Percentiles rank a stretch among this genome's conserved stretches.
These are phyloP conservation scores for Cryptomeria japonica DNA, from an alignment of 75 land plant genomes.

Conservation along the genomic window DNA sequence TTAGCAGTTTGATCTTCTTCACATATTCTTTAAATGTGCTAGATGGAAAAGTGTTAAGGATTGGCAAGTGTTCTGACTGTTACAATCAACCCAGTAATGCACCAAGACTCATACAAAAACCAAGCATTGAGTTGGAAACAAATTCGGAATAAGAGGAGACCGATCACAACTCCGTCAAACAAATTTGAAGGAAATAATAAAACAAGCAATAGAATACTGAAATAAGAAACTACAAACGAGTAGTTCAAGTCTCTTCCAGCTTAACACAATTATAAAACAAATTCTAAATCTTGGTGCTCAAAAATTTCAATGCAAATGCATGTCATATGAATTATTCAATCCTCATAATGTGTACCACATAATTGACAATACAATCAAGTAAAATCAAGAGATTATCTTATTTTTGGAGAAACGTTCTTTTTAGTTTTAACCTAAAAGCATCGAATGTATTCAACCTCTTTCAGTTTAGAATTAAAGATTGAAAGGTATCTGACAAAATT, in stretches of 20 bases:
- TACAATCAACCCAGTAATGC: not conserved
- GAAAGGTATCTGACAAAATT: no score
- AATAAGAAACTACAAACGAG: no score
- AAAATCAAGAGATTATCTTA: no score
- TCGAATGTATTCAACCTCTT: no score
- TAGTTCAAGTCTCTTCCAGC: no score
- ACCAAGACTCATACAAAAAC: not conserved
- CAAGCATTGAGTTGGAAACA: not conserved
- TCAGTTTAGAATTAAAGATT: no score
- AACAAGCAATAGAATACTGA: not conserved
- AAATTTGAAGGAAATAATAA: not conserved
- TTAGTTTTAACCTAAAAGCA: no score
- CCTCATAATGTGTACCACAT: not conserved
- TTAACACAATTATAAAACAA: no score
- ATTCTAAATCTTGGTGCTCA: not conserved
- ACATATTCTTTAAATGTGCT: constrained; percentile 86
- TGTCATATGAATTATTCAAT: not conserved
- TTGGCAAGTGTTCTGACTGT: not conserved
- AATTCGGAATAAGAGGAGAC: not conserved
- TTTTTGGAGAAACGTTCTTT: no score
- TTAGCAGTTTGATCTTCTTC: constrained; percentile 77
- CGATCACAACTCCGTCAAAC: not conserved
- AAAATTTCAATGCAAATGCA: not conserved
- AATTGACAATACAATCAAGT: no score
- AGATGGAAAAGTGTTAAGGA: constrained; percentile 47